These are phyloP conservation scores for Alternaria tenuissima DNA, from an alignment of 2,329 filamentous ascomycete species.

Conservation along the genomic window DNA sequence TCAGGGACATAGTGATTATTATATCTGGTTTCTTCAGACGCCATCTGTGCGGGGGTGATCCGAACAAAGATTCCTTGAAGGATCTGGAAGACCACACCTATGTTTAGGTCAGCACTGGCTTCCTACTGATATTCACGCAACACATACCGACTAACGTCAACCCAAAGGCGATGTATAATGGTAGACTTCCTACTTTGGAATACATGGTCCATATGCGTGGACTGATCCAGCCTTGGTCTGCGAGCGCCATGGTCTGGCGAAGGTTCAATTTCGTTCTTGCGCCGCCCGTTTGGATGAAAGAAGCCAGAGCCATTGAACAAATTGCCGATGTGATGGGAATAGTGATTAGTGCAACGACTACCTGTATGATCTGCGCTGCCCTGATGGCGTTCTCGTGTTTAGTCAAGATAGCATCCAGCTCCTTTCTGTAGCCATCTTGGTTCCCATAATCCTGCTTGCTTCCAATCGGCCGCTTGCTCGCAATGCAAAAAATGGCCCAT, in stretches of 20 bases:
- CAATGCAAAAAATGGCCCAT: neutral
- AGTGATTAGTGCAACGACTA: neutral
- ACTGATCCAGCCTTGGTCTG: constrained; percentile 6
- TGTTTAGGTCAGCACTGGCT: neutral
- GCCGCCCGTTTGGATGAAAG: neutral
- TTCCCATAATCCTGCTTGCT: neutral
- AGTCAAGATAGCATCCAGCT: neutral
- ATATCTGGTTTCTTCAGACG: neutral
- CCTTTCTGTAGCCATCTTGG: neutral
- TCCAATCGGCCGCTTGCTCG: constrained; percentile 2
- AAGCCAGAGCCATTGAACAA: neutral
- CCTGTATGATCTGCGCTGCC: neutral
- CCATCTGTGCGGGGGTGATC: neutral
- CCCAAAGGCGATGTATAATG: constrained; percentile 1
- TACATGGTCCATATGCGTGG: neutral
- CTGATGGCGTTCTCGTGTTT: neutral
- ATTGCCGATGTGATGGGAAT: constrained; percentile 2
- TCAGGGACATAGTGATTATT: neutral
- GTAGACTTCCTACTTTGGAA: constrained; percentile 3
- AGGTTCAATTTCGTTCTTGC: constrained; percentile 2
- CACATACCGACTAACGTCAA: constrained; percentile 3
- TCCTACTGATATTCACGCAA: neutral
- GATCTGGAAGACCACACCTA: neutral
- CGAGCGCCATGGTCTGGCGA: constrained; percentile 2
- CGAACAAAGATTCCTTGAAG: neutral